Conservation (phyloP, 1,284 basidiomycete species). For the Ustilago lituana region DNA sequence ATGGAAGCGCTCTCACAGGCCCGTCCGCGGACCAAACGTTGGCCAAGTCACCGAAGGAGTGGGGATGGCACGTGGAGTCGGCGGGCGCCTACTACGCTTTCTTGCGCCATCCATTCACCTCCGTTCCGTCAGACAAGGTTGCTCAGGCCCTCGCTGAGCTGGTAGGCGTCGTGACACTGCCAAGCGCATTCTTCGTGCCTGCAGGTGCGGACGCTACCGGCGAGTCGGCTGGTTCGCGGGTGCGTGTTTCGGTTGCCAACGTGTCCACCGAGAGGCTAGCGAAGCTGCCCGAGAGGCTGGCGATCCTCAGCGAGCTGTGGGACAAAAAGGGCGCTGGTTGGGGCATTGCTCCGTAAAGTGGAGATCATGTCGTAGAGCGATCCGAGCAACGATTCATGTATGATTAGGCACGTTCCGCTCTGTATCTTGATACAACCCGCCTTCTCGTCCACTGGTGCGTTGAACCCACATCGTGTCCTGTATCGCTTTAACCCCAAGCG, state of each 20-base stretch:
- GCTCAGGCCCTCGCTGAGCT: slow-evolving; percentile 49
- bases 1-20: slow-evolving; percentile 17
- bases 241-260: slow-evolving; percentile 47
- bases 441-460: no score
- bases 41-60: slow-evolving; percentile 33
- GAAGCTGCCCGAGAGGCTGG: slow-evolving; percentile 35
- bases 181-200: slow-evolving; percentile 50
- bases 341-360: slow-evolving; percentile 19
- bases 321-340: slow-evolving; percentile 40
- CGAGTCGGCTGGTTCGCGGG: slow-evolving; percentile 13
- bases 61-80: slow-evolving; percentile 65
- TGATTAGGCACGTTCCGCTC: no score
- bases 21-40: not conserved
- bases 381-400: slow-evolving; percentile 14
- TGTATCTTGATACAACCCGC: no score
- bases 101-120: slow-evolving; percentile 52
- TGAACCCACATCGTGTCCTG: no score
- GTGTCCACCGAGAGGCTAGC: slow-evolving; percentile 35
- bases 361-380: not conserved
- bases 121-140: slow-evolving; percentile 35
- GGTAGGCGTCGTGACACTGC: slow-evolving; percentile 55
- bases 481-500: no score
- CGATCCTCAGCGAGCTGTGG: slow-evolving; percentile 47
- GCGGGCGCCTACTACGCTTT: slow-evolving; percentile 67
- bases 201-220: not conserved